Base-by-base conservation (phyloP, 2,329 filamentous ascomycete genomes). In the Trichoderma hamatum region DNA sequence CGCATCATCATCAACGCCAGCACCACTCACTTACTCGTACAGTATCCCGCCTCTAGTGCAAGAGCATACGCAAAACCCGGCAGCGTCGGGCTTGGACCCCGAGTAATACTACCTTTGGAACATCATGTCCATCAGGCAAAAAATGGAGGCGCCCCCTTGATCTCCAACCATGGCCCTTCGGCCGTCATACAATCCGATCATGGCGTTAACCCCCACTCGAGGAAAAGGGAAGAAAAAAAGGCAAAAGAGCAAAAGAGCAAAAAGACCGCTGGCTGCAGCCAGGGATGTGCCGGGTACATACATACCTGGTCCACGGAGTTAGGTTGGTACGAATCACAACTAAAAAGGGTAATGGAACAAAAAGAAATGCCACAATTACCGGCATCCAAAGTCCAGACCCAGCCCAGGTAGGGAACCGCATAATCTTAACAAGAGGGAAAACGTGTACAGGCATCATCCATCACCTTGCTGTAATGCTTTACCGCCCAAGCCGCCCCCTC, bases 401-500 rank as follows among this genome's bases (percentile, higher is more conserved):
- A 49, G 21, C 10, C 49, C 16, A 11, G 32, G 43, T 49, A 24
- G 24, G 43, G 30, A 55, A 19, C 43, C 49, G 61, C 61, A 64
- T 39, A 55, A 55, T 55, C 7, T 24, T 30, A 43, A 24, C 9
- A 24, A 9, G 26, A 51, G n/a, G 19, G 24, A 55, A 54, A 36
- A 24, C n/a, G 49, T 46, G 30, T 52, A n/a, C 43, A 54, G 51
- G 26, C 21, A 26, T 54, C 51, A 54, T 7, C 60, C 32, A 14
- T 19, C 21, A 43, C 51, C 36, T 24, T 56, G 13, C 52, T 36
- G 36, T 39, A 54, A 21, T 19, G 51, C 62, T 65, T 65, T 65
- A 65, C 62, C 62, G 62, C 62, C 52, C 51, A 65, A 65, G 62
- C 62, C 62, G 62, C 62, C 32, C 32, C 49, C 60, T 24, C 49